phyloP scores from a whole-genome alignment of 2,329 filamentous ascomycete species.

The Epichloe hybrida region DNA sequence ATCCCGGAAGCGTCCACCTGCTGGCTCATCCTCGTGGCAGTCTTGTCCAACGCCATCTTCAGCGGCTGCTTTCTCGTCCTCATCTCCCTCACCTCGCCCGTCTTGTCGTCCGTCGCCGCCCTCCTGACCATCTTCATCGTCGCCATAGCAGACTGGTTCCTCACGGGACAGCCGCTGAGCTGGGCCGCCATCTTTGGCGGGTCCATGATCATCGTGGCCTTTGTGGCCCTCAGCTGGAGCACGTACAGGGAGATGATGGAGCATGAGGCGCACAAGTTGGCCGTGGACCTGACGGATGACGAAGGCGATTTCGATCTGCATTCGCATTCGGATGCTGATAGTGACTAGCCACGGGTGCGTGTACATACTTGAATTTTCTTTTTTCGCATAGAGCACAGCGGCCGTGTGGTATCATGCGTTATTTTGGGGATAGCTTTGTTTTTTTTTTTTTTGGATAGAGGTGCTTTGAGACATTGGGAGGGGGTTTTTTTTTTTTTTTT shows the following conservation, averaged over 20 bases:
- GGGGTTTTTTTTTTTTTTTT: no score
- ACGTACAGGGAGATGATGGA: constrained; percentile 93
- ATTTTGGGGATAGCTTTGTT: no score
- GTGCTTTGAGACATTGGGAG: no score
- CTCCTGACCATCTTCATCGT: constrained; percentile 95
- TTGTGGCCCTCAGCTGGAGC: constrained; percentile 76
- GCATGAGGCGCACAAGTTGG: constrained; percentile 50
- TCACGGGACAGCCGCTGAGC: constrained; percentile 65
- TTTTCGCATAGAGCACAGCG: no score
- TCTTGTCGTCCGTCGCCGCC: constrained; percentile 82
- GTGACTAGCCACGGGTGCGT: neutral
- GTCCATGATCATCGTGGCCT: constrained; percentile 73
- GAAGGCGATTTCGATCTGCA: constrained; percentile 31
- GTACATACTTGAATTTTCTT: no score
- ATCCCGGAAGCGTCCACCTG: constrained; percentile 67
- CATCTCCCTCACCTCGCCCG: constrained; percentile 84
- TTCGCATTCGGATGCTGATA: neutral
- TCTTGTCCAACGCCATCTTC: constrained; percentile 80
- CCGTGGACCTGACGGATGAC: constrained; percentile 31
- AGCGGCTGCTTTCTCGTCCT: constrained; percentile 86
- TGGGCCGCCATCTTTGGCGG: constrained; percentile 70
- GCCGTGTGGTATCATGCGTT: no score
- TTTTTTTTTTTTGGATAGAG: no score
- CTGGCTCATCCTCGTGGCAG: constrained; percentile 65
- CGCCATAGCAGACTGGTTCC: constrained; percentile 76